Evolutionary conservation across 768 basidiomycete species (phyloP), one percentile per base, ranked within the genome.

Genomic region (Boletus bicolor): DNA sequence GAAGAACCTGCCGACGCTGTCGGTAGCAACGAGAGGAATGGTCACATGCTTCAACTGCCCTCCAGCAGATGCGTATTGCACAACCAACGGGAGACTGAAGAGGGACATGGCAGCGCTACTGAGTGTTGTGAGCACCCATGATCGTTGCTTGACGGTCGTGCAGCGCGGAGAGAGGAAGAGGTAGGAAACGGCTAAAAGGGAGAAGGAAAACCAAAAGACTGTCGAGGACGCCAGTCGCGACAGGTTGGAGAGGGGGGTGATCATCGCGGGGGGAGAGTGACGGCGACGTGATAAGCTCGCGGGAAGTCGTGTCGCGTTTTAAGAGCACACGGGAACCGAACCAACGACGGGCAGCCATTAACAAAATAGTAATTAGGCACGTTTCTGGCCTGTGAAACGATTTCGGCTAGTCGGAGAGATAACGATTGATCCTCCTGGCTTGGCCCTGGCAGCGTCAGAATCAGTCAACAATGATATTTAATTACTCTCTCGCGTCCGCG

Each of bases 71-170:
- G 66, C 43, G 60, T 67, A 72, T 45, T 72, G 70, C 44, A 43
- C 65, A 19, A 74, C 59, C 63, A 74, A 75, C 0, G 81, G 80
- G 7, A 79, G 44, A 50, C 78, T 78, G 49, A 64, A 53, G 6
- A 75, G 3, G 15, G 75, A 72, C 79, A 80, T 81, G 38, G 58
- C 44, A 1, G 67, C 66, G 52, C 77, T 78, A 1, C 76, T 70
- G 51, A 76, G 53, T 1, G 69, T 66, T 2, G 79, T 78, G 42
- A 82, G 68, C 44, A 82, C 65, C 76, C 82, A 83, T 44, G 82
- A 70, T 28, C 67, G 68, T 56, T 82, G 76, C 62, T 77, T 76
- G 37, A 69, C 44, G 5, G 74, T 71, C 7, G 69, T 46, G 64
- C 70, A 76, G 39, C 43, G 46, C 0, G 68, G 58, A 3, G 72